These are phyloP conservation scores for Solanum bulbocastanum DNA, from an alignment of 257 asterid species.

Conservation along the genomic window DNA sequence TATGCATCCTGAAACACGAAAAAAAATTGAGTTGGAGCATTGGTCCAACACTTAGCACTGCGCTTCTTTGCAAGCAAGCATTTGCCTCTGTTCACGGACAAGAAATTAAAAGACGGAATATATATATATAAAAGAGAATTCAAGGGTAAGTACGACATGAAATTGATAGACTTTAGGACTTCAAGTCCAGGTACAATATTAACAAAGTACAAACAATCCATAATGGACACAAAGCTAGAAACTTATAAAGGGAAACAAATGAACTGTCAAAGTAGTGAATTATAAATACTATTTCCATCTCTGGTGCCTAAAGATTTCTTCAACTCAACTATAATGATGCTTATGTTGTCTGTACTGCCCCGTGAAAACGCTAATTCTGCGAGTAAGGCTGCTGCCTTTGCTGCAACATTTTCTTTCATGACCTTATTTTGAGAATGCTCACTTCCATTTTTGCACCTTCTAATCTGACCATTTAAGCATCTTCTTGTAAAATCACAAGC, in stretches of 20 bases:
- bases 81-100: neutral
- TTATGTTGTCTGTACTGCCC: constrained; percentile 46
- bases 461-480: constrained; percentile 27
- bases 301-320: neutral
- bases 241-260: neutral
- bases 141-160: neutral
- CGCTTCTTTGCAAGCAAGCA: neutral
- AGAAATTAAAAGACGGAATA: neutral
- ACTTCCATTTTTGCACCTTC: neutral
- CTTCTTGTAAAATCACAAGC: constrained; percentile 42
- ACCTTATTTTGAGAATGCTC: neutral
- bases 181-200: neutral
- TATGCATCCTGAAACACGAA: neutral
- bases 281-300: neutral
- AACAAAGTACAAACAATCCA: neutral
- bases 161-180: neutral
- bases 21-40: neutral
- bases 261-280: neutral
- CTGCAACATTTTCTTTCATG: constrained; percentile 1
- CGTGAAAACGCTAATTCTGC: constrained; percentile 46
- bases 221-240: neutral
- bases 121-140: neutral
- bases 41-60: neutral
- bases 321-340: constrained; percentile 36
- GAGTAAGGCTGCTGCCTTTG: constrained; percentile 26